A percentile compares a stretch with the other conserved stretches of the same genome.
phyloP scores from a whole-genome alignment of 2,329 filamentous ascomycete species.

The Tolypocladium endophyticum region DNA sequence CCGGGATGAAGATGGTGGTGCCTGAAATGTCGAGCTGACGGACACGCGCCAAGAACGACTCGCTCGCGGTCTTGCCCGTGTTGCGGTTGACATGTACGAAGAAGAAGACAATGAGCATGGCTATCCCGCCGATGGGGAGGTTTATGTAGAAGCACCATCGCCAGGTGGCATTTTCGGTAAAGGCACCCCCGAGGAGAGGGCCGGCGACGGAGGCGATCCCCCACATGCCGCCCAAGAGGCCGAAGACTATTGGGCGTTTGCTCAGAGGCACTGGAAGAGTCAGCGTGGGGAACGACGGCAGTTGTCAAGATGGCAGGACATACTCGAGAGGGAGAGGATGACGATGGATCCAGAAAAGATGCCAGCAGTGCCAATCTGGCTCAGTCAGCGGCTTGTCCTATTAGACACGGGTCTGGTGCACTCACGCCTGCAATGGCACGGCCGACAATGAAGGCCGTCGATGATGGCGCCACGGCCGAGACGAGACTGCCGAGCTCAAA shows the following conservation, averaged over 20 bases:
- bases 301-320: background rate
- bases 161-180: conserved; percentile 39
- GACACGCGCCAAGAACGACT: conserved; percentile 25
- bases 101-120: conserved; percentile 37
- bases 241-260: conserved; percentile 43
- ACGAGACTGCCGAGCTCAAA: conserved; percentile 34
- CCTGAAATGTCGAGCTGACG: conserved; percentile 39
- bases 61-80: conserved; percentile 17
- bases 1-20: conserved; percentile 37
- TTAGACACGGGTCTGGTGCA: background rate
- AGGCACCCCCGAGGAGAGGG: conserved; percentile 38
- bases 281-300: background rate
- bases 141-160: conserved; percentile 42
- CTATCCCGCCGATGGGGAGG: conserved; percentile 34
- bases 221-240: conserved; percentile 44
- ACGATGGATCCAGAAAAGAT: conserved; percentile 39
- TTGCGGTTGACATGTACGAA: conserved; percentile 31
- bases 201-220: conserved; percentile 42
- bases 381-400: conserved; percentile 3
- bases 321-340: conserved; percentile 32
- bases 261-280: conserved; percentile 34
- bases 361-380: conserved; percentile 36
- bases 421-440: conserved; percentile 37
- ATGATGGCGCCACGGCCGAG: conserved; percentile 32
- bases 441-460: conserved; percentile 39